Conservation (phyloP, 1,284 basidiomycete genomes). For the Boletus subluridellus region DNA sequence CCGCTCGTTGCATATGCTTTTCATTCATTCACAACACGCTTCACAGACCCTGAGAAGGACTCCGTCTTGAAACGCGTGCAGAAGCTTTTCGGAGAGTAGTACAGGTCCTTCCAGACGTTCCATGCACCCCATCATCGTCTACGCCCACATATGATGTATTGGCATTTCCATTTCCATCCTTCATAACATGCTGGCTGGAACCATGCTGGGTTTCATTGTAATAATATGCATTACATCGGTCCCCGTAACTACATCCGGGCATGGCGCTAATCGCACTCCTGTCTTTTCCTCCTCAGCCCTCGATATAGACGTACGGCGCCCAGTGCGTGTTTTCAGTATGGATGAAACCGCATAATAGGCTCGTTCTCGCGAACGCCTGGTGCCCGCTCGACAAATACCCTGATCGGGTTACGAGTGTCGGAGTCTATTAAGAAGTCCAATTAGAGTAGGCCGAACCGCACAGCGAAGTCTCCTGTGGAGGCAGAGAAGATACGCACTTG, state of each 20-base stretch:
- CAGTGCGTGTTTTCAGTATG: conserved; percentile 28
- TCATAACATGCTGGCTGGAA: conserved; percentile 8
- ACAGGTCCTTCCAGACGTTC: conserved; percentile 12
- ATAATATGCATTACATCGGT: conserved; percentile 23
- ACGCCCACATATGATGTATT: conserved; percentile 6
- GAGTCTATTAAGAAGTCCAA: conserved; percentile 48
- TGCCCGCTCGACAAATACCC: conserved; percentile 68
- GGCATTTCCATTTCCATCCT: conserved; percentile 9
- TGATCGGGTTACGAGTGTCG: conserved; percentile 54
- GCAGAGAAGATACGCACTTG: conserved; percentile 50
- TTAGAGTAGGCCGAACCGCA: conserved; percentile 1
- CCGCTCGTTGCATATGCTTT: conserved; percentile 6
- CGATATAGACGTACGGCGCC: conserved; percentile 10
- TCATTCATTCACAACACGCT: conserved; percentile 26
- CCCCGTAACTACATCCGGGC: conserved; percentile 18
- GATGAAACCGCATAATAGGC: conserved; percentile 65
- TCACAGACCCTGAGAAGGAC: conserved; percentile 91
- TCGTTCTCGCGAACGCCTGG: conserved; percentile 68
- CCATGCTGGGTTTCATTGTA: conserved; percentile 22
- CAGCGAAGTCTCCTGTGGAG: conserved; percentile 2
- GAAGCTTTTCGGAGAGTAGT: conserved; percentile 88
- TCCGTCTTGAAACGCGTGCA: conserved; percentile 96
- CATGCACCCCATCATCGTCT: conserved; percentile 18
- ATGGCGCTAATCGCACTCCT: conserved; percentile 7
- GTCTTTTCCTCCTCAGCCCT: conserved; percentile 6